Evolutionary conservation across 441 rosid species (phyloP).

Genomic region (Eruca vesicaria): DNA sequence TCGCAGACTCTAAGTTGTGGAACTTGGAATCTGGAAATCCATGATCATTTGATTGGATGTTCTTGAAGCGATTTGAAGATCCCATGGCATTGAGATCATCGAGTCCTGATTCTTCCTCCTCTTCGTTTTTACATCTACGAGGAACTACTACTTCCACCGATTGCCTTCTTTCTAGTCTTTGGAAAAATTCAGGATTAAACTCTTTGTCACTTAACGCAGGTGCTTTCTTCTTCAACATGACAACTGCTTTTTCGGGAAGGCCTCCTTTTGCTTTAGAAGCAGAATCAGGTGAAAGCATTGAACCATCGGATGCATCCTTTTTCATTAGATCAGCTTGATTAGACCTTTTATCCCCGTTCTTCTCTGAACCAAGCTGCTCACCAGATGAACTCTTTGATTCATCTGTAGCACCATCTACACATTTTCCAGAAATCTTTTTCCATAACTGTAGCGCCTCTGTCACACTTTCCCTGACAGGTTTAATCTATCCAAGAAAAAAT

Average conservation of each 20-base stretch:
- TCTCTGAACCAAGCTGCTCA: slow-evolving; percentile 51
- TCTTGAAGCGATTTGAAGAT: slow-evolving; percentile 49
- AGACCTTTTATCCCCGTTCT: slow-evolving; percentile 43
- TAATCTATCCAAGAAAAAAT: slow-evolving; percentile 59
- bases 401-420: slow-evolving; percentile 57
- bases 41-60: slow-evolving; percentile 51
- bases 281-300: slow-evolving; percentile 43
- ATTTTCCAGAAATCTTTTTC: slow-evolving; percentile 85
- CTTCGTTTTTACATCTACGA: slow-evolving; percentile 59
- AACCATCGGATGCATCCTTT: slow-evolving; percentile 51
- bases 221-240: slow-evolving; percentile 86
- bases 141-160: slow-evolving; percentile 96
- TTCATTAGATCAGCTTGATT: slow-evolving; percentile 45
- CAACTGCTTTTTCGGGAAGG: slow-evolving; percentile 76
- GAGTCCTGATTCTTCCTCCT: slow-evolving; percentile 55
- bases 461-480: slow-evolving; percentile 95
- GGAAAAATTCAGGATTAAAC: slow-evolving; percentile 93
- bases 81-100: slow-evolving; percentile 51
- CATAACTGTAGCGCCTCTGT: slow-evolving; percentile 90
- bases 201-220: slow-evolving; percentile 82
- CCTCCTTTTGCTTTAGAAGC: slow-evolving; percentile 55
- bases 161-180: slow-evolving; percentile 77
- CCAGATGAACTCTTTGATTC: slow-evolving; percentile 59
- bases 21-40: slow-evolving; percentile 46
- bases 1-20: slow-evolving; percentile 50